Evolutionary conservation across 495 filamentous ascomycete species (phyloP).

Genomic region (Neurospora sp.): DNA sequence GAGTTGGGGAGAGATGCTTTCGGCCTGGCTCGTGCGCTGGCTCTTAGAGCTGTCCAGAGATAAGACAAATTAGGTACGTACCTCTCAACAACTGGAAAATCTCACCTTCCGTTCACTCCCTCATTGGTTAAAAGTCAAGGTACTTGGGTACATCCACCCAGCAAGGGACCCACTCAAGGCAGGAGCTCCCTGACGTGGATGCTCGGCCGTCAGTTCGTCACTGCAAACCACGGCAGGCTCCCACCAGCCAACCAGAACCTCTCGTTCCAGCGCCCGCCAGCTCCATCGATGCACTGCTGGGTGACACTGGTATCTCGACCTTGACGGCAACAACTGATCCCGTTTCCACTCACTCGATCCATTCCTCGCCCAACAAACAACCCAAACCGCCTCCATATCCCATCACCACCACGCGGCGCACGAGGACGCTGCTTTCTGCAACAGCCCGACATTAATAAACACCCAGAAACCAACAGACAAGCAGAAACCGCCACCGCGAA

Average conservation of each 20-base stretch:
- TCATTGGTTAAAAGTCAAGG: background rate
- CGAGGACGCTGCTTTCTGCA: background rate
- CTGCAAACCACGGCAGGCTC: background rate
- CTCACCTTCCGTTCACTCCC: background rate
- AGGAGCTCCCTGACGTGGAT: slow-evolving; percentile 30
- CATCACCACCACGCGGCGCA: background rate
- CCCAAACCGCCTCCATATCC: background rate
- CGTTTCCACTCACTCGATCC: slow-evolving; percentile 4
- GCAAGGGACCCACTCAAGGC: slow-evolving; percentile 14
- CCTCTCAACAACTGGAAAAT: background rate
- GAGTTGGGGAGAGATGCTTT: background rate
- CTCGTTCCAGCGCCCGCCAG: background rate
- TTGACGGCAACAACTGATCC: background rate
- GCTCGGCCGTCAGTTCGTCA: background rate
- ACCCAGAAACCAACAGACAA: background rate
- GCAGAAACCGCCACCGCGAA: background rate
- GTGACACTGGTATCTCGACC: background rate
- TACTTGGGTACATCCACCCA: background rate
- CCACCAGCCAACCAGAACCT: background rate
- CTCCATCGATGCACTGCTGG: background rate
- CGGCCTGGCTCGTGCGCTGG: background rate
- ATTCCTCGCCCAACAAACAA: background rate
- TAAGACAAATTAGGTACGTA: background rate
- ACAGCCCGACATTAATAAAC: background rate
- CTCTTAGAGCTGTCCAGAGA: background rate